Conservation (phyloP, 2,329 filamentous ascomycete genomes). For the Claviceps sp. region DNA sequence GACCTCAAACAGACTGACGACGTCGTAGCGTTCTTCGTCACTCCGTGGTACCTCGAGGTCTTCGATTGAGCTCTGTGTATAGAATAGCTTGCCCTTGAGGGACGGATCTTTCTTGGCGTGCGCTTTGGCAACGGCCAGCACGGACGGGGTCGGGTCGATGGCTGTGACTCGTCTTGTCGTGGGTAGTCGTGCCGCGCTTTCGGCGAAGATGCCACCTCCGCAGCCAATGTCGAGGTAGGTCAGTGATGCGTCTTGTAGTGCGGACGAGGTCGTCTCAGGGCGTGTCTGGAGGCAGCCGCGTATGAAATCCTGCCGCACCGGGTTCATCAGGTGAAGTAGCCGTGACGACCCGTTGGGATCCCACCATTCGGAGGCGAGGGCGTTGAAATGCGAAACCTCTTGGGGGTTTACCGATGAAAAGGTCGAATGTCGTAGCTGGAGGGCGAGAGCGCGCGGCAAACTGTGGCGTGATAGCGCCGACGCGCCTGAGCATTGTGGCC, state of each 20-base stretch:
- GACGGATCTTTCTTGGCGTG: slow-evolving; percentile 65
- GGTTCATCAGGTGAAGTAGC: slow-evolving; percentile 95
- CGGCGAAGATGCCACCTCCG: slow-evolving; percentile 92
- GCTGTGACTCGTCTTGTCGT: slow-evolving; percentile 53
- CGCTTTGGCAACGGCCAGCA: slow-evolving; percentile 59
- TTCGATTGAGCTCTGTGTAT: slow-evolving; percentile 69
- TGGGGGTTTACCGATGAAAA: slow-evolving; percentile 69
- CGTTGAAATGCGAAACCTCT: slow-evolving; percentile 90
- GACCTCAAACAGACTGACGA: slow-evolving; percentile 86
- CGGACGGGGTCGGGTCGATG: slow-evolving; percentile 64
- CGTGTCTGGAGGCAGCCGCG: slow-evolving; percentile 49
- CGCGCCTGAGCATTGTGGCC: neutral
- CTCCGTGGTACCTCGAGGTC: slow-evolving; percentile 34
- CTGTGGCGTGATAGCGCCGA: neutral
- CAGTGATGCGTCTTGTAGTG: slow-evolving; percentile 23
- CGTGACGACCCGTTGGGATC: slow-evolving; percentile 86
- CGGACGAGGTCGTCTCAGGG: slow-evolving; percentile 22
- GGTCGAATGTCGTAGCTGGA: slow-evolving; percentile 12
- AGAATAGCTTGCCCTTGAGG: slow-evolving; percentile 51
- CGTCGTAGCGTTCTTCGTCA: slow-evolving; percentile 46
- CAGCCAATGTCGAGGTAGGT: slow-evolving; percentile 86
- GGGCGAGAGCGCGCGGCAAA: neutral
- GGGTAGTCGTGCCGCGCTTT: slow-evolving; percentile 61
- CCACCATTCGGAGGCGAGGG: slow-evolving; percentile 92
- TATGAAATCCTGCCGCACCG: slow-evolving; percentile 88